Conservation (phyloP, 805 yeast genomes). For the Ogataea henricii region DNA sequence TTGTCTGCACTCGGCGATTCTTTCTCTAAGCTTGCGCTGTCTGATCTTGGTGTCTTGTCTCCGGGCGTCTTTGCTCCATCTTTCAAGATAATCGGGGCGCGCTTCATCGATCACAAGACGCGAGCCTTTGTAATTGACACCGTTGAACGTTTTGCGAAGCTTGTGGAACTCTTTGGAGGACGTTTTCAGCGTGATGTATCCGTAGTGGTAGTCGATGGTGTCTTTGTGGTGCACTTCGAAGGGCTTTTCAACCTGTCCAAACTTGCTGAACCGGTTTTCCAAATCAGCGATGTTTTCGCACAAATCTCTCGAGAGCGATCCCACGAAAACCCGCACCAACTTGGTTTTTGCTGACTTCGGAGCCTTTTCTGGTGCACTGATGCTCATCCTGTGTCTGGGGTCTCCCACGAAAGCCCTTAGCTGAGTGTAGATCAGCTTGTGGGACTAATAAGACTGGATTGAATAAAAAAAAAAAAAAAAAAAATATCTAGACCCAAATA, state of each 20-base stretch:
- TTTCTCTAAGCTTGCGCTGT: slow-evolving; percentile 34
- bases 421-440: too few species aligned
- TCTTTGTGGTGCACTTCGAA: slow-evolving; percentile 60
- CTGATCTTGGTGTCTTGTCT: slow-evolving; percentile 40
- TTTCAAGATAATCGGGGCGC: slow-evolving; percentile 49
- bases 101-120: slow-evolving; percentile 65
- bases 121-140: slow-evolving; percentile 75
- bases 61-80: slow-evolving; percentile 48
- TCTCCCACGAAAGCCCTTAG: not conserved
- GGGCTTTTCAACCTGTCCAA: slow-evolving; percentile 53
- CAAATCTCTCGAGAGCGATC: slow-evolving; percentile 60
- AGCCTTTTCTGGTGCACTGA: not conserved
- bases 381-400: not conserved
- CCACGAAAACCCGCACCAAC: slow-evolving; percentile 53
- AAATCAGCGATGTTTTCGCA: slow-evolving; percentile 49
- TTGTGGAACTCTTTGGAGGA: slow-evolving; percentile 46
- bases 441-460: too few species aligned
- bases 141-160: slow-evolving; percentile 61
- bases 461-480: not conserved
- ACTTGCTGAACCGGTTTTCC: slow-evolving; percentile 56
- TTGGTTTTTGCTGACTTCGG: not conserved
- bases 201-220: slow-evolving; percentile 57
- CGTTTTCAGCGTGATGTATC: slow-evolving; percentile 62
- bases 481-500: not conserved
- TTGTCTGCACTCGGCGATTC: slow-evolving; percentile 37